Percentiles rank a stretch among this genome's conserved stretches.
These are phyloP conservation scores for Vairimorpha ceranae DNA, from an alignment of 371 early-diverging fungal species.

Conservation along the genomic window DNA sequence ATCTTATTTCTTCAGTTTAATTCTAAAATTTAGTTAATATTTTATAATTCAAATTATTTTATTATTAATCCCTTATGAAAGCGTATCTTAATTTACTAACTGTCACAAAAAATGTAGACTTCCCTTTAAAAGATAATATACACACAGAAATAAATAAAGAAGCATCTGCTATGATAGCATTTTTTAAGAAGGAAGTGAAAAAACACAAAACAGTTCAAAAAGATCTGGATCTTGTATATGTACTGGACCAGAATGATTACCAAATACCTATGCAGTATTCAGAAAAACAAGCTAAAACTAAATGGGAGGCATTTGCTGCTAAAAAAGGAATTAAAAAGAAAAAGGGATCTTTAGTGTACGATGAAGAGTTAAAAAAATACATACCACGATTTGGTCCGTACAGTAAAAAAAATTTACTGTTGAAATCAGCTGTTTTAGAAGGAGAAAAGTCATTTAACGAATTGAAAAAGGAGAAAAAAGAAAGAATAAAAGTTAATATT, in stretches of 20 bases:
- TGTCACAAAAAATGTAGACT: neutral
- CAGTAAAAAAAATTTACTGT: slow-evolving; percentile 67
- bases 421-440: slow-evolving; percentile 77
- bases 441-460: slow-evolving; percentile 64
- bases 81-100: slow-evolving; percentile 29
- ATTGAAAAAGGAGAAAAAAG: slow-evolving; percentile 29
- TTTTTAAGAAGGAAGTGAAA: slow-evolving; percentile 13
- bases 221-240: slow-evolving; percentile 32
- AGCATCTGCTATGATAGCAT: neutral
- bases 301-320: slow-evolving; percentile 97
- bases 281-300: slow-evolving; percentile 65
- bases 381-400: slow-evolving; percentile 80
- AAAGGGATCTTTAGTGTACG: slow-evolving; percentile 71
- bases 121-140: neutral
- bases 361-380: slow-evolving; percentile 77
- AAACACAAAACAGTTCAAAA: slow-evolving; percentile 7
- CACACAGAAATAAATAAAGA: slow-evolving; percentile 1
- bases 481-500: slow-evolving; percentile 36
- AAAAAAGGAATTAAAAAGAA: slow-evolving; percentile 84
- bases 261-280: slow-evolving; percentile 15
- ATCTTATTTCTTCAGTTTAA: no score
- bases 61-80: no score
- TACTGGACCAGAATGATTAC: slow-evolving; percentile 1
- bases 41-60: no score
- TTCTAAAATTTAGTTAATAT: no score